Base-by-base conservation (phyloP, 495 filamentous ascomycete species). In the Physcia stellaris region DNA sequence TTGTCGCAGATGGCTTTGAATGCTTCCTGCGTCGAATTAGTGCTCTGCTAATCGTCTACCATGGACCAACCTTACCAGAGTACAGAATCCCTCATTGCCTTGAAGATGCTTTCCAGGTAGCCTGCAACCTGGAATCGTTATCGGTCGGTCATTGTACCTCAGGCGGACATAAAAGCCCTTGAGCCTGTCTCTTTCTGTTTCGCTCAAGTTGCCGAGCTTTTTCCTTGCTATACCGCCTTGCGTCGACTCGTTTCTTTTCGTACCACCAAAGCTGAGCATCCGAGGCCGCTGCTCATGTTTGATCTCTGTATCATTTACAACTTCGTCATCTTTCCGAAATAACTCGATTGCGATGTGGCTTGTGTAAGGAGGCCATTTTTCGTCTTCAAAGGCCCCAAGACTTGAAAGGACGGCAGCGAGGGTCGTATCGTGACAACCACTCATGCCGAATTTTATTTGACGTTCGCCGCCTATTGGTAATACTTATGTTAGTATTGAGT, bases 381-480 rank as follows among this genome's bases (percentile, higher is more conserved):
- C 68, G 16, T 61, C 63, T 31, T 86, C 66, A 53, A 78, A 90
- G 4, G 80, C 77, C 6, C 90, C 90, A 1, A 95, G 48, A 43
- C 80, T 84, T 6, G 79, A 66, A 24, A 98, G 59, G 9, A 92
- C 58, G 0, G 68, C 83, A 4, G 83, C 90, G 6, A 96, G 64
- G 15, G 90, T 95, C 7, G 90, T 96, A 56, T 98, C 90, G 54
- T 98, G 90, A 49, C 86, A 94, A 15, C 90, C 90, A 48, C 75
- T 80, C 46, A 98, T 60, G 4, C 73, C 80, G 24, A 86, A 66
- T 44, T 75, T 79, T 45, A 79, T 68, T n/a, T 68, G 57, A 36
- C 61, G 68, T 55, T 68, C 68, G 13, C 53, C 62, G n/a, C 57
- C 62, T n/a, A n/a, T n/a, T n/a, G n/a, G n/a, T n/a, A n/a, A n/a